These are phyloP conservation scores for Circinella minor DNA, from an alignment of 371 early-diverging fungal genomes.

Conservation along the genomic window DNA sequence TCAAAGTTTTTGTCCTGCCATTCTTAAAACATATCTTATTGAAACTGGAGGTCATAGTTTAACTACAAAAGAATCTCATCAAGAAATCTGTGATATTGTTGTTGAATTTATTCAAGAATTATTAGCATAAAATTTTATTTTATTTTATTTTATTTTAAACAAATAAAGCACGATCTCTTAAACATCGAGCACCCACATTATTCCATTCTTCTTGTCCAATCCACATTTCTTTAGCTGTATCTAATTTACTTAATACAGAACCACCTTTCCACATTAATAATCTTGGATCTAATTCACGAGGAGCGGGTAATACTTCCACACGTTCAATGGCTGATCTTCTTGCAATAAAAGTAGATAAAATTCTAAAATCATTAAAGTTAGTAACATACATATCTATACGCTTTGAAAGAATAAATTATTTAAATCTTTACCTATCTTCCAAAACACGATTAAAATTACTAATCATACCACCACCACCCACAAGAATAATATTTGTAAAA, in stretches of 20 bases:
- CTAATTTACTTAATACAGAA: slow-evolving; percentile 79
- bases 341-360: slow-evolving; percentile 44
- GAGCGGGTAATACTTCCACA: slow-evolving; percentile 78
- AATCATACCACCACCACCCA: slow-evolving; percentile 86
- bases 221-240: slow-evolving; percentile 83
- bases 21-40: slow-evolving; percentile 31
- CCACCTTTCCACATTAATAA: slow-evolving; percentile 91
- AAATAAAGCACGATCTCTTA: slow-evolving; percentile 74
- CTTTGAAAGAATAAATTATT: neutral
- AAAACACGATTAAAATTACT: slow-evolving; percentile 73
- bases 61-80: slow-evolving; percentile 35
- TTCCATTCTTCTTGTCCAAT: slow-evolving; percentile 78
- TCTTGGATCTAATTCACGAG: slow-evolving; percentile 88
- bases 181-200: slow-evolving; percentile 66
- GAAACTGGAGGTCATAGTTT: slow-evolving; percentile 52
- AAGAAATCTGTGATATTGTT: slow-evolving; percentile 16
- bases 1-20: slow-evolving; percentile 41
- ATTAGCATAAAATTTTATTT: neutral
- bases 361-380: slow-evolving; percentile 17
- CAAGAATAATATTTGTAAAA: slow-evolving; percentile 78
- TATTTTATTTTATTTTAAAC: slow-evolving; percentile 35
- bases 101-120: slow-evolving; percentile 15
- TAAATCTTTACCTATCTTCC: slow-evolving; percentile 62
- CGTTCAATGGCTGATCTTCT: slow-evolving; percentile 59
- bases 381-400: neutral